Evolutionary conservation across 2,329 filamentous ascomycete genomes (phyloP).

Genomic region (Macrophomina pseudophaseolina): DNA sequence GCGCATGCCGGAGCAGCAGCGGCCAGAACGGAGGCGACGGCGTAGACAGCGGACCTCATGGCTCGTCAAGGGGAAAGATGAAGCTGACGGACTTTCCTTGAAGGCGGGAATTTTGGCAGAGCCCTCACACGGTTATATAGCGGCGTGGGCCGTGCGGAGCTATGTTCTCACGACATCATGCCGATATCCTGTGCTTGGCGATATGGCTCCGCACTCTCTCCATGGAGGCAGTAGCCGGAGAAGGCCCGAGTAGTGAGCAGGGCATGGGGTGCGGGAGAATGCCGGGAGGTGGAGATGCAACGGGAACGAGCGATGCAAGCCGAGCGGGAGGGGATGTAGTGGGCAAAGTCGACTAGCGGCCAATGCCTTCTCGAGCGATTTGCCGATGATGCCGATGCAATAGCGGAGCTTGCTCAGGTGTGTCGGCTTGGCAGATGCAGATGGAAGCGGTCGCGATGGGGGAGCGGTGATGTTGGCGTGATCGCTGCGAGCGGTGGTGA

Average conservation of each 20-base stretch:
- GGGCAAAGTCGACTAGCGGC: background rate
- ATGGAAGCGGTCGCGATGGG: background rate
- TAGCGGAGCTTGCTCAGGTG: background rate
- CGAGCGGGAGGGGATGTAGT: background rate
- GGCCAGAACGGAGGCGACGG: slow-evolving; percentile 17
- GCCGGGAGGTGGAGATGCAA: background rate
- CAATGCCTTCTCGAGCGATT: background rate
- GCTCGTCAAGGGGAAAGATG: background rate
- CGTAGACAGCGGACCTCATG: slow-evolving; percentile 21
- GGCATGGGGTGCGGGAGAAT: slow-evolving; percentile 1
- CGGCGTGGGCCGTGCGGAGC: slow-evolving; percentile 3
- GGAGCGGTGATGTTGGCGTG: slow-evolving; percentile 15
- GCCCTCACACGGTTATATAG: background rate
- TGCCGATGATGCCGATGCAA: slow-evolving; percentile 10
- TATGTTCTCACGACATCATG: slow-evolving; percentile 23
- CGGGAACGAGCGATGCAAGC: slow-evolving; percentile 2
- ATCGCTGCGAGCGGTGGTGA: background rate
- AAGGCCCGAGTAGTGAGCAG: slow-evolving; percentile 3
- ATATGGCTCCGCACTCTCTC: background rate
- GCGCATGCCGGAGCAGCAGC: slow-evolving; percentile 23
- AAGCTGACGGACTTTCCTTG: slow-evolving; percentile 7
- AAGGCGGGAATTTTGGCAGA: background rate
- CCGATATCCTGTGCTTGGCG: background rate
- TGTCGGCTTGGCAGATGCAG: background rate
- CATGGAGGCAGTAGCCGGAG: slow-evolving; percentile 1